Evolutionary conservation across 2,329 filamentous ascomycete genomes (phyloP).

Genomic region (Cladosporium phlei): DNA sequence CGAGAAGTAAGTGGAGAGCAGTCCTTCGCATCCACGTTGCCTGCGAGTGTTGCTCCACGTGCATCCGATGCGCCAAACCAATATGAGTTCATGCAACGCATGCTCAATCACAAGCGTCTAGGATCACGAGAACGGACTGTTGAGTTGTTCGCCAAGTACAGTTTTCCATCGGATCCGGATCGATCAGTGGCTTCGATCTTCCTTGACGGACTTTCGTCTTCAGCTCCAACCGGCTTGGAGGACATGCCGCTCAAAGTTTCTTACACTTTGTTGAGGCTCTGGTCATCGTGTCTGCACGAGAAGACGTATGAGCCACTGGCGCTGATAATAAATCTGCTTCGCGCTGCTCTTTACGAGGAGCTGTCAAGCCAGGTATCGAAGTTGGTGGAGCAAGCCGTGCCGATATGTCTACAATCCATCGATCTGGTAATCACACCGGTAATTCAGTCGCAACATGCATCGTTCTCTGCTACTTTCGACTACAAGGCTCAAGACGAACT

Average conservation of each 20-base stretch:
- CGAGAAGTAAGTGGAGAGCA: slow-evolving; percentile 6
- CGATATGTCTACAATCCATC: slow-evolving; percentile 41
- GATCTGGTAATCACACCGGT: slow-evolving; percentile 53
- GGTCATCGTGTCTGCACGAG: slow-evolving; percentile 64
- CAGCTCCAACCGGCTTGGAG: background rate
- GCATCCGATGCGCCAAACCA: slow-evolving; percentile 10
- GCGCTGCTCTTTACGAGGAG: slow-evolving; percentile 60
- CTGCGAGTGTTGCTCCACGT: background rate
- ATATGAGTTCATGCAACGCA: slow-evolving; percentile 51
- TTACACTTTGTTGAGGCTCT: slow-evolving; percentile 60
- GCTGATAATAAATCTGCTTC: slow-evolving; percentile 60
- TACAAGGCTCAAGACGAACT: slow-evolving; percentile 30
- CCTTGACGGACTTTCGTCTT: slow-evolving; percentile 57
- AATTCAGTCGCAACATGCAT: slow-evolving; percentile 32
- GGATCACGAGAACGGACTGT: slow-evolving; percentile 58
- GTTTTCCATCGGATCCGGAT: slow-evolving; percentile 59
- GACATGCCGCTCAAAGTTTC: slow-evolving; percentile 61
- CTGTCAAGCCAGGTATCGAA: slow-evolving; percentile 55
- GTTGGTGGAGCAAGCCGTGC: slow-evolving; percentile 53
- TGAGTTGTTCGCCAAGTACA: slow-evolving; percentile 61
- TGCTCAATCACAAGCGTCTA: slow-evolving; percentile 58
- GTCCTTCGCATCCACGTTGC: background rate
- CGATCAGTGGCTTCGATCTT: slow-evolving; percentile 63
- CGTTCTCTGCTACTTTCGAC: slow-evolving; percentile 22
- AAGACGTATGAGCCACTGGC: slow-evolving; percentile 59